phyloP scores from a whole-genome alignment of 2,329 filamentous ascomycete genomes.

The Chaetoscypha palmicola region DNA sequence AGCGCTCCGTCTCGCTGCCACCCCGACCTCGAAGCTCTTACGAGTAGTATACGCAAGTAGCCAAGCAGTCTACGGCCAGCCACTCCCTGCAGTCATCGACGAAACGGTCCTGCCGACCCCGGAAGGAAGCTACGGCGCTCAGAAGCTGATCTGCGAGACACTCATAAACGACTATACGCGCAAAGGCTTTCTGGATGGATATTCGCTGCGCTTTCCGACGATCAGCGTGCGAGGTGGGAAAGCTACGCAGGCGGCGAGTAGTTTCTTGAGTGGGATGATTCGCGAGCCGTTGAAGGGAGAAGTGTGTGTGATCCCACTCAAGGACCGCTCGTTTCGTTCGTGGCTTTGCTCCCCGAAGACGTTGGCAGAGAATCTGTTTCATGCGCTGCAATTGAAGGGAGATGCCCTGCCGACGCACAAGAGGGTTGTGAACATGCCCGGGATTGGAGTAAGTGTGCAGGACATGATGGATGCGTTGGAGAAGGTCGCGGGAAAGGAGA shows the following conservation, averaged over 20 bases:
- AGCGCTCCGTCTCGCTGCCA: constrained; percentile 34
- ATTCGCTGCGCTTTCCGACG: constrained; percentile 51
- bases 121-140: constrained; percentile 51
- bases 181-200: constrained; percentile 48
- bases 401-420: constrained; percentile 39
- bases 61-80: constrained; percentile 54
- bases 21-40: constrained; percentile 17
- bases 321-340: constrained; percentile 42
- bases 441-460: constrained; percentile 48
- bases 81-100: constrained; percentile 42
- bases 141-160: constrained; percentile 56
- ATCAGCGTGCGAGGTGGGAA: constrained; percentile 53
- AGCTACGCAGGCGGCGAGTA: constrained; percentile 53
- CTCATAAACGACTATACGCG: constrained; percentile 52
- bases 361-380: constrained; percentile 46
- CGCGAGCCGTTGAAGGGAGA: constrained; percentile 50
- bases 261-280: constrained; percentile 56
- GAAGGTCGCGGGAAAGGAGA: constrained; percentile 48
- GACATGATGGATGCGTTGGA: constrained; percentile 53
- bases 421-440: constrained; percentile 51
- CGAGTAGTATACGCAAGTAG: constrained; percentile 52
- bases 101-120: constrained; percentile 43
- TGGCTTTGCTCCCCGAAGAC: constrained; percentile 49
- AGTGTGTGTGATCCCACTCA: constrained; percentile 46
- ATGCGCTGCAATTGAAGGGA: constrained; percentile 36